phyloP scores from a whole-genome alignment of 495 filamentous ascomycete species.

The Eremomyces bilateralis region DNA sequence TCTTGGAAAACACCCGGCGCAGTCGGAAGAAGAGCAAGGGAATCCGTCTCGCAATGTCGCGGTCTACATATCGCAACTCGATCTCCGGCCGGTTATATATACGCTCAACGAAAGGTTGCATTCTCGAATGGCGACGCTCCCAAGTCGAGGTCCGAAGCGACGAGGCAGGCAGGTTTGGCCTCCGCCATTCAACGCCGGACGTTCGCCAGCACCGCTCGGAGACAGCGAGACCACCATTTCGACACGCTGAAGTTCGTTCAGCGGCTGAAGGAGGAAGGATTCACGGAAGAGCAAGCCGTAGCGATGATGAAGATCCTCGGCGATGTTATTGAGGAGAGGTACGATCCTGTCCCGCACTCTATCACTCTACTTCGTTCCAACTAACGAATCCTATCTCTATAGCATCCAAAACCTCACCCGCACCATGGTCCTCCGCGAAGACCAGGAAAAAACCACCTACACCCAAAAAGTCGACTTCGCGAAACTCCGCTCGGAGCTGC shows the following conservation, averaged over 20 bases:
- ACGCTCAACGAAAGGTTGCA: too few species aligned
- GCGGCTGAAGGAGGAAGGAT: slow-evolving; percentile 71
- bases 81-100: too few species aligned
- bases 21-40: too few species aligned
- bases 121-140: too few species aligned
- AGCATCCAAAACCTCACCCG: slow-evolving; percentile 93
- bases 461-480: slow-evolving; percentile 98
- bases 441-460: slow-evolving; percentile 69
- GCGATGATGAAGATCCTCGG: slow-evolving; percentile 95
- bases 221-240: slow-evolving; percentile 72
- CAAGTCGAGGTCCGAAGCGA: too few species aligned
- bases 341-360: slow-evolving; percentile 1
- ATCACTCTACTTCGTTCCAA: slow-evolving; percentile 1
- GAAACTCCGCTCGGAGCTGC: slow-evolving; percentile 88
- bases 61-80: too few species aligned
- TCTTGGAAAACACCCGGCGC: too few species aligned
- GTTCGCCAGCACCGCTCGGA: slow-evolving; percentile 48
- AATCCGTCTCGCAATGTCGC: too few species aligned
- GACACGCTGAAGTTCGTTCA: slow-evolving; percentile 96
- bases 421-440: slow-evolving; percentile 96
- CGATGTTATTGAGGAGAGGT: slow-evolving; percentile 92
- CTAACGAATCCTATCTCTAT: neutral
- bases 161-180: too few species aligned
- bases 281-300: slow-evolving; percentile 83
- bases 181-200: neutral